These are phyloP conservation scores for Podospora didyma DNA, from an alignment of 495 filamentous ascomycete genomes.

Conservation along the genomic window DNA sequence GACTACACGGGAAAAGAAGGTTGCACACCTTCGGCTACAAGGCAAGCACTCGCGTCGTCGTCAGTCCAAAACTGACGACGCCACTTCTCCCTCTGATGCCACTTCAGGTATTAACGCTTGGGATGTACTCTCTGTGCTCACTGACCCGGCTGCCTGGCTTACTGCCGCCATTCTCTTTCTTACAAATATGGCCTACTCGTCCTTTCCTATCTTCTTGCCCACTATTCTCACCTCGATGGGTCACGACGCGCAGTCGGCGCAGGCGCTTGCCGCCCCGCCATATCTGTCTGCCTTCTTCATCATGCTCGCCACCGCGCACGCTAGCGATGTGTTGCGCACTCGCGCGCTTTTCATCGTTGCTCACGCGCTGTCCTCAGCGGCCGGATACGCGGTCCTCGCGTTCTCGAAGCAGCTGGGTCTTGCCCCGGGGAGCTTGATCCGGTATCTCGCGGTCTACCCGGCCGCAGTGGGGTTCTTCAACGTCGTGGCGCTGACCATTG, in stretches of 20 bases:
- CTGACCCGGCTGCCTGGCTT: conserved; percentile 65
- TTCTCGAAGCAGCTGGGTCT: conserved; percentile 21
- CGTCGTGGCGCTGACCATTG: conserved; percentile 66
- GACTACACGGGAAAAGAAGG: conserved; percentile 65
- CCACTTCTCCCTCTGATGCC: conserved; percentile 42
- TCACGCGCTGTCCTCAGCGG: conserved; percentile 56
- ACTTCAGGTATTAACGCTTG: conserved; percentile 46
- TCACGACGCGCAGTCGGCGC: conserved; percentile 62
- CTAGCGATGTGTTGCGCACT: conserved; percentile 62
- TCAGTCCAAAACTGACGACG: not conserved
- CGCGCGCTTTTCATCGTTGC: conserved; percentile 60
- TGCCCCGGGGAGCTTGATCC: conserved; percentile 27
- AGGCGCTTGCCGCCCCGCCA: conserved; percentile 76
- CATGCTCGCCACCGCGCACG: conserved; percentile 64
- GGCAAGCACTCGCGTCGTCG: conserved; percentile 25
- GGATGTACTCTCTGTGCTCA: conserved; percentile 33
- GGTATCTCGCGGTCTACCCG: conserved; percentile 68
- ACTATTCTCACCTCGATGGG: conserved; percentile 78
- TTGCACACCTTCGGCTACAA: conserved; percentile 62
- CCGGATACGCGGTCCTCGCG: conserved; percentile 59
- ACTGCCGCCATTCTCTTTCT: conserved; percentile 59
- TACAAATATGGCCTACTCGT: conserved; percentile 66
- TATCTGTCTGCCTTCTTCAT: conserved; percentile 70
- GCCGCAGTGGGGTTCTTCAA: conserved; percentile 68
- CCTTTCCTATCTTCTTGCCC: conserved; percentile 82